Evolutionary conservation across 306 rosid genomes (phyloP).

Genomic region (Luffa acutangula): DNA sequence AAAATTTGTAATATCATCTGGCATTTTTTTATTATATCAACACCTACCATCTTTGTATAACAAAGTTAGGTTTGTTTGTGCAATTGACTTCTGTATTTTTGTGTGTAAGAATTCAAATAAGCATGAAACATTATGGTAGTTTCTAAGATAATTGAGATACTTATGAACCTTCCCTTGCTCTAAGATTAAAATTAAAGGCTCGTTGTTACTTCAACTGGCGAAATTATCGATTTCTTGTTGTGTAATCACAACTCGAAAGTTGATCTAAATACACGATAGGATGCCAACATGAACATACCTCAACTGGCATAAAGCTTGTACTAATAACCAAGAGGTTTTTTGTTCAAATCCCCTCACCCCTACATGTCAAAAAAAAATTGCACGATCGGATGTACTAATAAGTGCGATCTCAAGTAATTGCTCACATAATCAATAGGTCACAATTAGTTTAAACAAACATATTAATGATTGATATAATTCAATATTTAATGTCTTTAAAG

Average conservation of each 20-base stretch:
- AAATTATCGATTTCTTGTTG: background rate
- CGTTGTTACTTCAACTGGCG: too few species aligned
- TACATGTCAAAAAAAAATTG: background rate
- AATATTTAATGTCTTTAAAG: background rate
- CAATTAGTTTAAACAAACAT: background rate
- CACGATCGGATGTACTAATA: background rate
- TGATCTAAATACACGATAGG: background rate
- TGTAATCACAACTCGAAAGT: background rate
- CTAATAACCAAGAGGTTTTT: too few species aligned
- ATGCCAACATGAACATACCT: background rate
- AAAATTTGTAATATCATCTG: background rate
- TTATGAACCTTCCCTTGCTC: background rate
- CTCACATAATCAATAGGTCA: background rate
- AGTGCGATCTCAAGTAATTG: background rate
- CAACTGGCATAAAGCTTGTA: too few species aligned
- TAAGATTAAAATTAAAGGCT: background rate
- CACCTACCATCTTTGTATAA: background rate
- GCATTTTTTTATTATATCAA: background rate
- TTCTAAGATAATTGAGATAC: background rate
- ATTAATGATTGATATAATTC: background rate
- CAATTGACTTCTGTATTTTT: background rate
- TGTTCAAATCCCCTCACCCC: too few species aligned
- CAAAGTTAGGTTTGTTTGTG: background rate
- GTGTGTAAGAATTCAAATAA: background rate
- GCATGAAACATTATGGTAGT: background rate